Evolutionary conservation across 768 basidiomycete species (phyloP), one percentile per base, ranked within the genome.

Genomic region (Pulveroboletus sp.): DNA sequence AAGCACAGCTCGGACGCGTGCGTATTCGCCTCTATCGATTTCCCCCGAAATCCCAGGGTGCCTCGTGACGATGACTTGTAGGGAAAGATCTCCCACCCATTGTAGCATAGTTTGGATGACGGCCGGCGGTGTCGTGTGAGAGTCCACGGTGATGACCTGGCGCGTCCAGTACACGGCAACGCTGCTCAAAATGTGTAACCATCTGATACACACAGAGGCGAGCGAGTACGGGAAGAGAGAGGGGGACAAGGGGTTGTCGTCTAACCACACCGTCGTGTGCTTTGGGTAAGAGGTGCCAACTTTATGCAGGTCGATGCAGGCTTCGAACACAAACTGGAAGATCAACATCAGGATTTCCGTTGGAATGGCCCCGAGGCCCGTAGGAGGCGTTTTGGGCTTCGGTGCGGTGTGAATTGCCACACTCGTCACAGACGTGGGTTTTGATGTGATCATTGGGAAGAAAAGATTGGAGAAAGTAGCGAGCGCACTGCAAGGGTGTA

Each of bases 81-180:
- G 28, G 17, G 44, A 7, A 38, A 32, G 44, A 38, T 43, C 11
- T 33, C 31, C 37, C 13, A 28, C 40, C 40, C 17, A 43, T 28
- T 21, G 43, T 15, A 54, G 13, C 13, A 39, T 4, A 4, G 28
- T 24, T n/a, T 40, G 51, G 33, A 35, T 28, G 43, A 11, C 13
- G 24, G 17, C 30, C 8, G 11, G 52, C 10, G 33, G 21, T 21
- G 49, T 39, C 33, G 21, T 33, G 17, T 43, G 21, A 31, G 54
- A 43, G 37, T 57, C 59, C 26, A 60, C 40, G 27, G 42, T 57
- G 35, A 60, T 27, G 45, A 60, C 44, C 37, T 49, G 42, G 38
- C 59, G 55, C 28, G 57, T 59, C 59, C 57, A 59, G 46, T 51
- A 59, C 18, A 43, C 54, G 8, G 49, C 46, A n/a, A 49, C 36